A percentile compares a stretch with the other conserved stretches of the same genome.
Evolutionary conservation across 768 basidiomycete species (phyloP).

Genomic region (Strobilomyces dryophilus): DNA sequence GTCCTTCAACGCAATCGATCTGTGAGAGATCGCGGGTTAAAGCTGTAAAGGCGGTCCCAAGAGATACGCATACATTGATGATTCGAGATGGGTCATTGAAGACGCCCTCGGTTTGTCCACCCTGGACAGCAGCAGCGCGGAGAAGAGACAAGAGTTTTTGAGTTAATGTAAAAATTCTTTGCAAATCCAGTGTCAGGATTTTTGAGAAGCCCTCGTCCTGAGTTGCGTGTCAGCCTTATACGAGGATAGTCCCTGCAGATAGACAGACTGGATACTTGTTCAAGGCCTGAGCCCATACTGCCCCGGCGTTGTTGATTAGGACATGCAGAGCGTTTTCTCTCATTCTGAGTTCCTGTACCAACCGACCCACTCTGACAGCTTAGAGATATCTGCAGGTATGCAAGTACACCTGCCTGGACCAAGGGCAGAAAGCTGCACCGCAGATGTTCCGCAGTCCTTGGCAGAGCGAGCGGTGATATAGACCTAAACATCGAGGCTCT

Average conservation of each 20-base stretch:
- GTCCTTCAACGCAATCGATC: slow-evolving; percentile 63
- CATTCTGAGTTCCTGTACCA: slow-evolving; percentile 46
- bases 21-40: slow-evolving; percentile 16
- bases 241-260: slow-evolving; percentile 1
- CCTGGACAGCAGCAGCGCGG: slow-evolving; percentile 39
- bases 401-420: slow-evolving; percentile 54
- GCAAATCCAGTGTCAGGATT: slow-evolving; percentile 57
- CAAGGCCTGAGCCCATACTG: slow-evolving; percentile 48
- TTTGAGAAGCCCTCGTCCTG: slow-evolving; percentile 58
- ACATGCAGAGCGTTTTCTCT: slow-evolving; percentile 53
- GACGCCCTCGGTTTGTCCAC: slow-evolving; percentile 33
- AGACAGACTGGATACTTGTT: slow-evolving; percentile 42
- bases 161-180: slow-evolving; percentile 60
- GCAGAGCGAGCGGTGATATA: slow-evolving; percentile 61
- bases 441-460: slow-evolving; percentile 49
- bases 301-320: slow-evolving; percentile 63
- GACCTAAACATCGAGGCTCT: slow-evolving; percentile 31
- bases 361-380: slow-evolving; percentile 45
- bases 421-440: slow-evolving; percentile 45
- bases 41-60: not conserved
- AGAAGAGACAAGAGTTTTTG: slow-evolving; percentile 59
- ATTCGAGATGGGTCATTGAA: slow-evolving; percentile 51
- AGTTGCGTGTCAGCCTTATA: not conserved
- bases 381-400: slow-evolving; percentile 52
- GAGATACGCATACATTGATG: slow-evolving; percentile 45